phyloP scores from a whole-genome alignment of 163 green algal genomes.

The Scenedesmus sp. region DNA sequence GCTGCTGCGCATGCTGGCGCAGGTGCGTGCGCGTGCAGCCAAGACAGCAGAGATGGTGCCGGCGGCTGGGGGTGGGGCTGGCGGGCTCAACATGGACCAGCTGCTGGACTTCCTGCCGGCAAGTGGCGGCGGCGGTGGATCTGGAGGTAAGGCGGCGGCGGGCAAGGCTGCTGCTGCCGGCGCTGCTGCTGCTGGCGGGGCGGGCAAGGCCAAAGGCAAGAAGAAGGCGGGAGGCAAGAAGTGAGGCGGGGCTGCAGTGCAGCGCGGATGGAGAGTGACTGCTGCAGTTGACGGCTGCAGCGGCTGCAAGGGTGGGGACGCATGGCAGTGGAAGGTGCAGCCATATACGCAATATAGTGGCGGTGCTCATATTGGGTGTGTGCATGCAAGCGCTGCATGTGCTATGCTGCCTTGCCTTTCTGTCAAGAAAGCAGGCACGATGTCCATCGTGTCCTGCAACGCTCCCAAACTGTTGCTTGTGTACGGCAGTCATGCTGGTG shows the following conservation, averaged over 20 bases:
- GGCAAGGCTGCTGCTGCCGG: not conserved
- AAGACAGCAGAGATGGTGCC: not conserved
- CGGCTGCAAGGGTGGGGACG: too few relatives aligned
- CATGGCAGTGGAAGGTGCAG: not conserved
- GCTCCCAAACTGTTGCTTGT: too few relatives aligned
- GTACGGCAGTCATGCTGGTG: too few relatives aligned
- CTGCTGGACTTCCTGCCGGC: constrained; percentile 13
- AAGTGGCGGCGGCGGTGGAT: not conserved
- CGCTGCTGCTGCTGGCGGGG: not conserved
- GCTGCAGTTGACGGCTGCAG: not conserved
- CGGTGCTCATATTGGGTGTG: too few relatives aligned
- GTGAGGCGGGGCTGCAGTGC: not conserved
- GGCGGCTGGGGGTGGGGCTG: not conserved
- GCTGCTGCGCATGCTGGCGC: not conserved
- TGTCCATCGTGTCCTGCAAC: too few relatives aligned
- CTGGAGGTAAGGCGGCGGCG: not conserved
- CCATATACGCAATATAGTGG: too few relatives aligned
- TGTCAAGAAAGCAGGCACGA: too few relatives aligned
- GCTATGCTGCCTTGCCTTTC: too few relatives aligned
- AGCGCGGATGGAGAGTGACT: not conserved
- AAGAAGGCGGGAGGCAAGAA: constrained; percentile 36
- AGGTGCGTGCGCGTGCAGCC: not conserved
- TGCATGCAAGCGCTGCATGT: too few relatives aligned
- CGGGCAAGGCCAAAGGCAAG: not conserved
- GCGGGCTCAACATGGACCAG: constrained; percentile 2